Base-by-base conservation (phyloP, 208 protist species). In the Trypanosomatidae sp. region DNA sequence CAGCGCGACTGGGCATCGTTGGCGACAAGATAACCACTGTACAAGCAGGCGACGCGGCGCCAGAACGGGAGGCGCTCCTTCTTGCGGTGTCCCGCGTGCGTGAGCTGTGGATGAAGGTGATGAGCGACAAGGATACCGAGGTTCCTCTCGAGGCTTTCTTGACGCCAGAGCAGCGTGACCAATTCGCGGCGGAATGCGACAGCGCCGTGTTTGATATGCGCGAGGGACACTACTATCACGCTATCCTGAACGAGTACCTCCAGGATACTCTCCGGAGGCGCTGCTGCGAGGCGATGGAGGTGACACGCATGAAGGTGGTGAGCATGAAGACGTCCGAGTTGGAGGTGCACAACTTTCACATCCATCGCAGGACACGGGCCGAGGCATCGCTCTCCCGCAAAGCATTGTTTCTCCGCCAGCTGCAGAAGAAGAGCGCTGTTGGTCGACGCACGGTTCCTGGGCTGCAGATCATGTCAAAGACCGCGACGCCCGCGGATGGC, bases 201-300 rank as follows among this genome's bases (percentile, higher is more conserved):
- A 73, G 74, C 15, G 80, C 83, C 41, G 87, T 95, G 36, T 62
- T 86, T 10, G 68, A 85, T 33, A 88, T 93, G 74, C 85, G 81
- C 43, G 84, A 91, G 67, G 69, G 83, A 13, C 85, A 92, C 62
- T 91, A 94, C 75, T 95, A 93, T 72, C 73, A 75, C 66, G 72
- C 83, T 22, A 78, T 95, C 19, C 52, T 84, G 43, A 96, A 95
- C 69, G 85, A 95, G 56, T 95, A 92, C 78, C 74, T 91, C 28
- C 90, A 93, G 62, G 77, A 93, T 56, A 85, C 60, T 8, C 85
- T 97, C 67, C 66, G 71, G 60, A 56, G 74, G 62, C 83, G 88
- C 53, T 97, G 92, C 79, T 96, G 85, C 73, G 90, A 95, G 36
- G 74, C 86, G 50, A 98, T 97, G 92, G 89, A 96, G 52, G 82